A percentile compares a stretch with the other conserved stretches of the same genome.
These are phyloP conservation scores for Solanum tarapatanum DNA, from an alignment of 257 asterid species.

Conservation along the genomic window DNA sequence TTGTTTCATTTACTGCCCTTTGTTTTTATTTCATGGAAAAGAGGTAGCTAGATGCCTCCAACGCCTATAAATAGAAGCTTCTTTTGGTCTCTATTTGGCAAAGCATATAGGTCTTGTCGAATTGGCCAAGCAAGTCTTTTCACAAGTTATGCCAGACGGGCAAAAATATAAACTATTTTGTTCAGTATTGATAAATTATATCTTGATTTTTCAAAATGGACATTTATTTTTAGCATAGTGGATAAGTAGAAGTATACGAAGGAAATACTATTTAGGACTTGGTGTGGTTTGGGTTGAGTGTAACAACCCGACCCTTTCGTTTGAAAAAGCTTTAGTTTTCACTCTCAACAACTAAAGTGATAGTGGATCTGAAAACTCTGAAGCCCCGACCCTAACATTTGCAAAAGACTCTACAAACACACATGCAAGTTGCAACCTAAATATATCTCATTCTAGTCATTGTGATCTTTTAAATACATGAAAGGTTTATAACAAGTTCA, in stretches of 20 bases:
- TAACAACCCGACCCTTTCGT: too few species aligned
- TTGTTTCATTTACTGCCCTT: not conserved
- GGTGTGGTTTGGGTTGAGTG: too few species aligned
- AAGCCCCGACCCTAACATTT: too few species aligned
- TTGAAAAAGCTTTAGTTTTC: not conserved
- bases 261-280: too few species aligned
- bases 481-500: not conserved
- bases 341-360: not conserved
- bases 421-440: too few species aligned
- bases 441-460: not conserved
- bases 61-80: too few species aligned
- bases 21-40: not conserved
- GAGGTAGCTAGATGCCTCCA: not conserved
- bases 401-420: too few species aligned
- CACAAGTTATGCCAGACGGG: not conserved
- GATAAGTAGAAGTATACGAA: too few species aligned
- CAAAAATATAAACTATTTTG: too few species aligned
- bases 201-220: too few species aligned
- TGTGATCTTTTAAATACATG: not conserved
- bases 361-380: not conserved
- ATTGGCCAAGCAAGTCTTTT: not conserved
- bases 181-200: too few species aligned
- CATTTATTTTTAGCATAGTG: too few species aligned
- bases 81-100: not conserved
- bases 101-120: not conserved